phyloP scores from a whole-genome alignment of 371 early-diverging fungal genomes.

The Mucor irregularis region DNA sequence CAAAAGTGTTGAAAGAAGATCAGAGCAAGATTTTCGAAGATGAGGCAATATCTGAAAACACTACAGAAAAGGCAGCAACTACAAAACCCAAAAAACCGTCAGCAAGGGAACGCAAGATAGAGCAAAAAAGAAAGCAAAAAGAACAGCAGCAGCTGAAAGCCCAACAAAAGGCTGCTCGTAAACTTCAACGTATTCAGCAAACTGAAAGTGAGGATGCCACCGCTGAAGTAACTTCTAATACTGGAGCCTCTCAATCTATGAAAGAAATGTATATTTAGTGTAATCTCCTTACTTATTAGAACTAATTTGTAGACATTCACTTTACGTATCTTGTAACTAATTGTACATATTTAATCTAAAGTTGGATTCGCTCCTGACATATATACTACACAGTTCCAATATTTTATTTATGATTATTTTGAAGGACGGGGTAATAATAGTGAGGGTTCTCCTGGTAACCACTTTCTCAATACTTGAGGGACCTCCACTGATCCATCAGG shows the following conservation, averaged over 20 bases:
- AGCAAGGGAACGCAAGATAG: conserved; percentile 31
- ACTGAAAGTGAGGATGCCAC: neutral
- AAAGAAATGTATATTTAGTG: conserved; percentile 35
- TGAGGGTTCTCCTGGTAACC: conserved; percentile 55
- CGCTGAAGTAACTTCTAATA: neutral
- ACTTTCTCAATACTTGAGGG: conserved; percentile 75
- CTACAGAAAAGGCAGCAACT: neutral
- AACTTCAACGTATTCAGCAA: neutral
- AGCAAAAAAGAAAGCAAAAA: conserved; percentile 32
- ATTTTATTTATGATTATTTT: too few relatives aligned
- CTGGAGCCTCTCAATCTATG: conserved; percentile 16
- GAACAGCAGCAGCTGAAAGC: conserved; percentile 23
- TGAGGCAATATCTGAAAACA: neutral
- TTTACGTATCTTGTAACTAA: too few relatives aligned
- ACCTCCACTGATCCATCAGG: conserved; percentile 70
- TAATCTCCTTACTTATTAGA: too few relatives aligned
- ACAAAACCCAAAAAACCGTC: conserved; percentile 17
- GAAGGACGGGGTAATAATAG: neutral
- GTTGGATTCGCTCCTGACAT: too few relatives aligned
- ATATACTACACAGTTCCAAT: too few relatives aligned
- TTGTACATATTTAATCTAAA: neutral
- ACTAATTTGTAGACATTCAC: too few relatives aligned
- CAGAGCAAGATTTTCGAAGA: neutral
- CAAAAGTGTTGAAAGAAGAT: too few relatives aligned
- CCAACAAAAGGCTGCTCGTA: conserved; percentile 15